These are phyloP conservation scores for Yarrowia porcina DNA, from an alignment of 805 yeast genomes.

Conservation along the genomic window DNA sequence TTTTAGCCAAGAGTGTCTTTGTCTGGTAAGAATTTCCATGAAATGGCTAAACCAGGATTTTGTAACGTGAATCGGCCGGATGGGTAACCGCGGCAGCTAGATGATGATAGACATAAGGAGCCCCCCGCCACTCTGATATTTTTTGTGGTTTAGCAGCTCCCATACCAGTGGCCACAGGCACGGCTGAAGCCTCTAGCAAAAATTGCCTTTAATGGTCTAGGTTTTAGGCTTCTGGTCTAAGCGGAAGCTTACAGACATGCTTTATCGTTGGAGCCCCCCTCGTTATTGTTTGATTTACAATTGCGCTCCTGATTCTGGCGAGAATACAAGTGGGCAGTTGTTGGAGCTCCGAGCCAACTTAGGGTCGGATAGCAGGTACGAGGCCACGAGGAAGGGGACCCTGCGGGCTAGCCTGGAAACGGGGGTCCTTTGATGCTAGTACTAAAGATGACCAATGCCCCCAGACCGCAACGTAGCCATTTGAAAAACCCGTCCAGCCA, in stretches of 20 bases:
- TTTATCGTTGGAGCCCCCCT: background rate
- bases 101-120: background rate
- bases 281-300: conserved; percentile 6
- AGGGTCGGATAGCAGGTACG: conserved; percentile 10
- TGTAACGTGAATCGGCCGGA: background rate
- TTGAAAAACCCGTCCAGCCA: background rate
- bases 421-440: background rate
- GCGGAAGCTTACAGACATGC: conserved; percentile 15
- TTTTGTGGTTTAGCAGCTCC: background rate
- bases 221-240: conserved; percentile 6
- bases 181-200: conserved; percentile 16
- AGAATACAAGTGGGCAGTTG: conserved; percentile 17
- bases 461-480: background rate
- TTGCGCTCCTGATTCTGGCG: conserved; percentile 5
- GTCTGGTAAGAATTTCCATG: background rate
- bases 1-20: background rate
- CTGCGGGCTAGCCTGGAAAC: conserved; percentile 2
- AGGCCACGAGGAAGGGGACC: conserved; percentile 1
- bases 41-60: background rate
- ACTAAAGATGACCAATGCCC: conserved; percentile 17
- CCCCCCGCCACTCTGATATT: background rate
- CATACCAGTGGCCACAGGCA: conserved; percentile 1
- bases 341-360: conserved; percentile 3
- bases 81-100: conserved; percentile 5
- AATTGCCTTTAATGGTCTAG: conserved; percentile 14